Conservation (phyloP, 2,329 filamentous ascomycete species). For the Fusarium pseudonygamai region DNA sequence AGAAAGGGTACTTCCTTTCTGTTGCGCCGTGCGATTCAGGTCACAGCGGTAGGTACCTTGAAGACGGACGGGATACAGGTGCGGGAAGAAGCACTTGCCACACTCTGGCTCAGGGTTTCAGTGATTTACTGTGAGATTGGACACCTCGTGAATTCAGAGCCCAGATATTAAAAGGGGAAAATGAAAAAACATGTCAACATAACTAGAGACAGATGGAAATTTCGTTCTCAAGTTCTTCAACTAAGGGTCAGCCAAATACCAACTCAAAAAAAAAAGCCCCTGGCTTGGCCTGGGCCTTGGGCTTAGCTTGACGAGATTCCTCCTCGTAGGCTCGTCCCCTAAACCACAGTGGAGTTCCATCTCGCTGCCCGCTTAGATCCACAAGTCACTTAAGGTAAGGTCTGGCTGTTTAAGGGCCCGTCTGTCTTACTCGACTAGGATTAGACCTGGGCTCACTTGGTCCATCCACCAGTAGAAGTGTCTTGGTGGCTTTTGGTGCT, state of each 20-base stretch:
- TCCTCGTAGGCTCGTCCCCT: constrained; percentile 11
- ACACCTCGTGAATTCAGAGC: neutral
- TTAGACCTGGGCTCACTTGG: constrained; percentile 19
- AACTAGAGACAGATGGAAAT: neutral
- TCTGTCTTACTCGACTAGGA: constrained; percentile 26
- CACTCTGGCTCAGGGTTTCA: constrained; percentile 16
- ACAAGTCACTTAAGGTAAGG: constrained; percentile 29
- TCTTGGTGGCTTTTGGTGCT: constrained; percentile 30
- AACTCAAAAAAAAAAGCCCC: constrained; percentile 16
- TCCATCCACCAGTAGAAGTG: constrained; percentile 36
- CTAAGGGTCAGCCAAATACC: constrained; percentile 7
- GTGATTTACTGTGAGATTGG: neutral
- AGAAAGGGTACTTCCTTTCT: constrained; percentile 21
- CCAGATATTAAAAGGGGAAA: neutral
- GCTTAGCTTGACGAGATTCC: constrained; percentile 15
- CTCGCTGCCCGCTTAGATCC: constrained; percentile 28
- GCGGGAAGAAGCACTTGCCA: constrained; percentile 32
- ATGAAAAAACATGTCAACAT: neutral
- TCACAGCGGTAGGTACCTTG: constrained; percentile 19
- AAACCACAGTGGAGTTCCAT: constrained; percentile 36
- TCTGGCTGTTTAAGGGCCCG: constrained; percentile 1
- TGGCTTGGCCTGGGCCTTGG: constrained; percentile 11
- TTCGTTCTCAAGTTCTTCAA: neutral
- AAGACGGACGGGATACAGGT: constrained; percentile 4
- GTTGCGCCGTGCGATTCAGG: constrained; percentile 41